phyloP scores from a whole-genome alignment of 202 grass and related monocot genomes.

The Bolboschoenoplectus hybrid region DNA sequence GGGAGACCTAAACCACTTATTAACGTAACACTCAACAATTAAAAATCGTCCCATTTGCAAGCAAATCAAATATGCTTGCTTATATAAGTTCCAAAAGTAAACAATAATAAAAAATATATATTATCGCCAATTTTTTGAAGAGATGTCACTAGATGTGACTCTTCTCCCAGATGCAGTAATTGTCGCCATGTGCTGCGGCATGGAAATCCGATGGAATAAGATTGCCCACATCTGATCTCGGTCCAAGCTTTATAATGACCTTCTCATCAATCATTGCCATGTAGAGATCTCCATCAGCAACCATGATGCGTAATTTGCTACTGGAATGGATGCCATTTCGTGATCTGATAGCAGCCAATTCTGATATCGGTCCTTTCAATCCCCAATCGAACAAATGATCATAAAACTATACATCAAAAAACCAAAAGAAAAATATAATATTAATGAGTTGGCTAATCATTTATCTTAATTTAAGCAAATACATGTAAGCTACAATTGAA shows the following conservation, averaged over 20 bases:
- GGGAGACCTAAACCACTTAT: too few species aligned
- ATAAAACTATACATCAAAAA: background rate
- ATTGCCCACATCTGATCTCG: slow-evolving; percentile 48
- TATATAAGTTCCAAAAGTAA: too few species aligned
- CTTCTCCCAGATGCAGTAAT: slow-evolving; percentile 86
- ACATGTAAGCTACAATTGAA: too few species aligned
- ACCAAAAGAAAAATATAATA: background rate
- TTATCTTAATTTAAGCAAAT: too few species aligned
- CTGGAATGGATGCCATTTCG: slow-evolving; percentile 37
- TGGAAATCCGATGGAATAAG: slow-evolving; percentile 66
- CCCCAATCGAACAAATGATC: slow-evolving; percentile 50
- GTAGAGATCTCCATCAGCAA: slow-evolving; percentile 65
- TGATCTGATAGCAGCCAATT: slow-evolving; percentile 46
- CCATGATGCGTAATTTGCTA: slow-evolving; percentile 50
- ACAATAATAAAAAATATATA: too few species aligned
- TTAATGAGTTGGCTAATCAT: too few species aligned
- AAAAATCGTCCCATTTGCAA: too few species aligned
- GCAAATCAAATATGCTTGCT: too few species aligned
- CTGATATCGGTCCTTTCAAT: slow-evolving; percentile 57
- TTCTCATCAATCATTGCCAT: slow-evolving; percentile 61
- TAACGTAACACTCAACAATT: too few species aligned
- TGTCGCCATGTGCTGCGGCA: slow-evolving; percentile 45
- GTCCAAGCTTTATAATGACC: slow-evolving; percentile 58
- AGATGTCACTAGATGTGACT: background rate
- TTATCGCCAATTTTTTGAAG: too few species aligned